Conservation (phyloP, 192 early-diverging fungal genomes). For the Jimgerdemannia lactiflua region DNA sequence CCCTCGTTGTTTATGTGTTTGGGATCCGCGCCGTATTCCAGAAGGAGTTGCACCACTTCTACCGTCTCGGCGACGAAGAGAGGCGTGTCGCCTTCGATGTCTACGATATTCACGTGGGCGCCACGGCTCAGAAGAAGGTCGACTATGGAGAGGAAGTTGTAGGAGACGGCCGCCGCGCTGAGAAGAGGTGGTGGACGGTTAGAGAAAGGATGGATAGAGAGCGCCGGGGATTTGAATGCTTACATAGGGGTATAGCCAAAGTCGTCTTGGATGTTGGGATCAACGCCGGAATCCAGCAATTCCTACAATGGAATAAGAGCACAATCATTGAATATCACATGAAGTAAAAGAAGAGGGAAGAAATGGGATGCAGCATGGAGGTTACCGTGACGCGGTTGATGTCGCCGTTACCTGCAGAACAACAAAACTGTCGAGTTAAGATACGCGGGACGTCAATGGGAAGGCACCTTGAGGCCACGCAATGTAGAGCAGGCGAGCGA, state of each 20-base stretch:
- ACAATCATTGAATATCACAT: too few species aligned
- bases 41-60: conserved; percentile 55
- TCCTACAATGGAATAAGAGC: conserved; percentile 5
- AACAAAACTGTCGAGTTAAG: too few species aligned
- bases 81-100: conserved; percentile 77
- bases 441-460: too few species aligned
- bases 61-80: conserved; percentile 66
- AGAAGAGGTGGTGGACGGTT: neutral
- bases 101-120: conserved; percentile 64
- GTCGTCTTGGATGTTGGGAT: conserved; percentile 63
- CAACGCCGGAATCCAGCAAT: conserved; percentile 42
- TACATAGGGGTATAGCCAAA: conserved; percentile 72
- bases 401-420: too few species aligned
- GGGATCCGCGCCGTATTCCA: conserved; percentile 68
- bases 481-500: too few species aligned
- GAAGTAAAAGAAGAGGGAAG: too few species aligned
- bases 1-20: conserved; percentile 57
- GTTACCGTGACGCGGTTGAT: too few species aligned
- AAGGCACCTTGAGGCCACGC: too few species aligned
- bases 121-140: conserved; percentile 55
- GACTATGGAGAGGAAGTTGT: conserved; percentile 57
- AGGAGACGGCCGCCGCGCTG: conserved; percentile 71
- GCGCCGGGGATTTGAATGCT: neutral
- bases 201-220: neutral
- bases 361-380: too few species aligned